Evolutionary conservation across 768 basidiomycete genomes (phyloP), one percentile per base, ranked within the genome.

Genomic region (Kwoniella botswanensis): DNA sequence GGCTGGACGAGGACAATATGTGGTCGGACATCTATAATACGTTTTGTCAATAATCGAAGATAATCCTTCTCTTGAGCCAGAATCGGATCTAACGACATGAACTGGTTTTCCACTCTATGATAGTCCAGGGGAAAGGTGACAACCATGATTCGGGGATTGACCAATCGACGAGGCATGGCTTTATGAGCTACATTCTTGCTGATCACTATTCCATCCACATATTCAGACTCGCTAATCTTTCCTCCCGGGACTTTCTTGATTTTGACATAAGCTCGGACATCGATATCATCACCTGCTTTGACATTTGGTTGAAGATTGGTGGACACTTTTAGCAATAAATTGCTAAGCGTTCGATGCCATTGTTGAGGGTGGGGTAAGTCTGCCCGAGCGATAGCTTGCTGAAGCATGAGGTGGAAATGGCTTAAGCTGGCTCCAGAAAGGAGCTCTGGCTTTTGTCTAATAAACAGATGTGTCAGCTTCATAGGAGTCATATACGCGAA

Each of bases 231-330:
- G 29, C 86, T 88, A 21, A 96, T 94, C 46, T 88, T 86, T 4
- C 97, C 97, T 24, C 97, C 97, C 0, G 97, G 96, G 17, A 98
- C 91, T 84, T 96, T 96, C 86, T 99, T 98, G 84, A 98, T 95
- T 85, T 98, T 98, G 58, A 98, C 94, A 76, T 96, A 97, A 50
- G 91, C 89, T 42, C 96, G 87, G 24, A 97, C 91, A 82, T 98
- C 97, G 90, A 98, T 94, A 73, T 93, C 92, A 76, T 94, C 92
- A 1, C 93, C 93, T 80, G 93, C 90, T 24, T 77, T 74, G 73
- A 83, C 78, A 56, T 84, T 75, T 0, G 80, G 77, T 13, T 74
- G 67, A 68, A 95, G 86, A 67, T 93, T 92, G 22, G 90, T 89
- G 3, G 94, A 93, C 55, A 96, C 92, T 52, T 91, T 89, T 58